Percentiles rank a stretch among this genome's conserved stretches.
These are phyloP conservation scores for Pseudomonodictys pantanalensis DNA, from an alignment of 495 filamentous ascomycete species.

Conservation along the genomic window DNA sequence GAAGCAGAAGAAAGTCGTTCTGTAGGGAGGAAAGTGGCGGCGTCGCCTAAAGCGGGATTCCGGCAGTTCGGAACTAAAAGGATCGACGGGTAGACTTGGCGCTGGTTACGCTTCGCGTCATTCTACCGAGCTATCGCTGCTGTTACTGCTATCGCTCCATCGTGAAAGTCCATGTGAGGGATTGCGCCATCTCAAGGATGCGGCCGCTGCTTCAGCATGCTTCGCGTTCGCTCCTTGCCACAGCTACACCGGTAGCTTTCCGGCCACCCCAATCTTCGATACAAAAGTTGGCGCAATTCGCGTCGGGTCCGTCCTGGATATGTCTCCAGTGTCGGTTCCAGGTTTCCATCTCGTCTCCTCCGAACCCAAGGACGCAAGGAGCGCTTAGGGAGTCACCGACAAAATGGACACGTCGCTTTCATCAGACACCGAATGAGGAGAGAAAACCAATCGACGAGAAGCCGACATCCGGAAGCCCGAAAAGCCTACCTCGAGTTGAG, in stretches of 20 bases:
- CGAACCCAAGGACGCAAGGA: background rate
- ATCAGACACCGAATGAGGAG: background rate
- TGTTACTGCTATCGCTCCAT: too few species aligned
- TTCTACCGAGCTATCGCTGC: too few species aligned
- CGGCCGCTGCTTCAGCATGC: constrained; percentile 37
- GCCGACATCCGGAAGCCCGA: background rate
- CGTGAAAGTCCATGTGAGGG: too few species aligned
- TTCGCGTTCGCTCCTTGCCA: constrained; percentile 20
- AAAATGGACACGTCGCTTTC: background rate
- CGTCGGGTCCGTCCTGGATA: constrained; percentile 16
- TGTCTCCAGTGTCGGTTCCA: constrained; percentile 34
- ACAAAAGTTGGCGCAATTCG: background rate
- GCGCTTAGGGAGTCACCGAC: background rate
- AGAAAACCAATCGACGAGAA: background rate
- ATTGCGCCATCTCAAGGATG: too few species aligned
- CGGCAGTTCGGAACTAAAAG: too few species aligned
- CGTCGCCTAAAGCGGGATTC: constrained; percentile 16
- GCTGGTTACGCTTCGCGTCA: too few species aligned
- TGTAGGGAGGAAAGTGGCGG: background rate
- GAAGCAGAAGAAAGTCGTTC: constrained; percentile 3
- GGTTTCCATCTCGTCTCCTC: background rate
- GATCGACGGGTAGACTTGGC: too few species aligned
- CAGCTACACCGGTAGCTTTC: background rate
- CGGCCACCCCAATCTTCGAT: background rate
- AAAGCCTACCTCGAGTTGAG: background rate